phyloP scores from a whole-genome alignment of 2,329 filamentous ascomycete species.

The Pestalotiopsis sp. region DNA sequence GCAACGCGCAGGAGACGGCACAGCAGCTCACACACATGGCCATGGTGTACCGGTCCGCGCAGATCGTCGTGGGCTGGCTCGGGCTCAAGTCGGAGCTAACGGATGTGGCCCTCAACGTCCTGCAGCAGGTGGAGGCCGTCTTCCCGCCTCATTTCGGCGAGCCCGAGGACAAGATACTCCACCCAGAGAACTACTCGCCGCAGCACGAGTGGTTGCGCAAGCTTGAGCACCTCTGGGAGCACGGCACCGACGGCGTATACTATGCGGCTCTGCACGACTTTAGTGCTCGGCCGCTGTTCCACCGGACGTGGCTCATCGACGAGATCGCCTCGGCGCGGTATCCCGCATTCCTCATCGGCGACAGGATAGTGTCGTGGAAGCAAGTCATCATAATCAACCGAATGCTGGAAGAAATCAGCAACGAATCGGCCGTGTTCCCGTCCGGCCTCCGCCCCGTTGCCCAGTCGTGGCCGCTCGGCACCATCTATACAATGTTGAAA shows the following conservation, averaged over 20 bases:
- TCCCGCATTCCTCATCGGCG: conserved; percentile 32
- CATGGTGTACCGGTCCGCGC: conserved; percentile 10
- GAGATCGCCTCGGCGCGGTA: conserved; percentile 37
- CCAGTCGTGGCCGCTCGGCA: conserved; percentile 23
- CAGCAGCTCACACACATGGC: conserved; percentile 10
- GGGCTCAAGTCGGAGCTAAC: conserved; percentile 6
- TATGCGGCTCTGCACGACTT: conserved; percentile 31
- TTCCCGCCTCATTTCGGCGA: conserved; percentile 7
- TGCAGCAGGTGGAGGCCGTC: conserved; percentile 6
- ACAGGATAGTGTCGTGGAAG: conserved; percentile 38
- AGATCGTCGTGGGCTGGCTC: conserved; percentile 11
- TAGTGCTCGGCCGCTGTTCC: conserved; percentile 34
- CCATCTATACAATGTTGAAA: conserved; percentile 17
- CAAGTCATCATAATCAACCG: conserved; percentile 37
- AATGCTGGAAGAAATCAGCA: conserved; percentile 37
- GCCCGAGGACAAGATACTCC: neutral
- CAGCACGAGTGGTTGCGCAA: conserved; percentile 5
- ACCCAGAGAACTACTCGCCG: conserved; percentile 10
- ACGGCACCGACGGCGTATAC: conserved; percentile 8
- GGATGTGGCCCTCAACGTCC: neutral
- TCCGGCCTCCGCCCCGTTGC: conserved; percentile 20
- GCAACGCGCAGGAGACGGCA: neutral
- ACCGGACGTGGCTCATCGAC: conserved; percentile 39
- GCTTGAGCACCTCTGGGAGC: conserved; percentile 27
- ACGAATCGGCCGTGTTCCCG: conserved; percentile 34